These are phyloP conservation scores for Beauveria sp. DNA, from an alignment of 2,329 filamentous ascomycete species.

Conservation along the genomic window DNA sequence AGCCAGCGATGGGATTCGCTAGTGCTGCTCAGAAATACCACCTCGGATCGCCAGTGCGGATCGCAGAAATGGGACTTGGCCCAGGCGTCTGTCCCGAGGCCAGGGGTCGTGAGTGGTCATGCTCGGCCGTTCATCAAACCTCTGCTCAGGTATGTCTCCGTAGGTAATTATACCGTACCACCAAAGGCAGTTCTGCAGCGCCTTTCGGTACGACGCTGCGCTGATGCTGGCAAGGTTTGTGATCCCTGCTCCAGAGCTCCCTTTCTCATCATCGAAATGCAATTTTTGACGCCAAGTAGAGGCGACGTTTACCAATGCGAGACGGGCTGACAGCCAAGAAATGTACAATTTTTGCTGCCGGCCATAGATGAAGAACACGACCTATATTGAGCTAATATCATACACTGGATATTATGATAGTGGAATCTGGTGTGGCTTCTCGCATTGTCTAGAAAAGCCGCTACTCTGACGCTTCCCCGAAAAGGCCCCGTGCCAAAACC, in stretches of 20 bases:
- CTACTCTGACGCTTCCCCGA: not conserved
- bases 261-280: not conserved
- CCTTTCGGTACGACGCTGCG: not conserved
- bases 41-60: conserved; percentile 10
- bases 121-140: conserved; percentile 7
- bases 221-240: not conserved
- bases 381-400: not conserved
- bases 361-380: too few relatives aligned
- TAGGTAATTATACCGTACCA: conserved; percentile 5
- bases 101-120: not conserved
- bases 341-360: too few relatives aligned
- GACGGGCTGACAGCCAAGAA: not conserved
- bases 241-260: not conserved
- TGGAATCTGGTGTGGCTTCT: not conserved
- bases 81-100: not conserved
- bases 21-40: not conserved
- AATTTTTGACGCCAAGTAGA: not conserved
- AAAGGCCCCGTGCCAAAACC: not conserved
- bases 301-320: not conserved
- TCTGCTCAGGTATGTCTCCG: conserved; percentile 2
- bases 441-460: not conserved
- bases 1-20: conserved; percentile 1
- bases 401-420: not conserved
- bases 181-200: not conserved
- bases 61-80: conserved; percentile 1